Evolutionary conservation across 345 rosid species (phyloP), one percentile per base, ranked within the genome.

Genomic region (Salix arbutifolia): DNA sequence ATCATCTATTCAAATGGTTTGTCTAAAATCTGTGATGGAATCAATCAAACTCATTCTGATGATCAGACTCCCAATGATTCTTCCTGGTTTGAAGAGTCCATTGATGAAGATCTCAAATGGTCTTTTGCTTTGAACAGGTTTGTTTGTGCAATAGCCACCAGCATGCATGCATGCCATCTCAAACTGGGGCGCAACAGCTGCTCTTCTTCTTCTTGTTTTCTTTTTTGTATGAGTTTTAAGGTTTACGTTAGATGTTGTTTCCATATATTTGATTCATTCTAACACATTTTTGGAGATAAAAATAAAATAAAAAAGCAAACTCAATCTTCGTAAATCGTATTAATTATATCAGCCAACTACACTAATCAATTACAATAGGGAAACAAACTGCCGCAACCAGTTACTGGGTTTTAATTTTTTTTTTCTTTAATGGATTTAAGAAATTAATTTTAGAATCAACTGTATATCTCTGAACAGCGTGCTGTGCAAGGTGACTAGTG

Each of bases 51-150:
- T 62, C 85, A 74, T 62, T 65, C 28, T 48, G 44, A 40, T 40
- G 44, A 40, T 40, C 56, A 81, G 21, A 82, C 74, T 65, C 85
- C 74, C 69, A 82, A 75, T 28, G 85, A 87, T 2, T 81, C 87
- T 61, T 72, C 80, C 64, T 95, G 99, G 99, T 95, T 82, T 7
- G 99, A 95, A 80, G 97, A 93, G 81, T 77, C 84, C 78, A 87
- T 95, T 37, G 96, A 93, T 73, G 94, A 89, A 28, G 89, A 95
- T 84, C 96, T 95, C 84, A 93, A 91, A 72, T 95, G 99, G 99
- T 93, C 96, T 21, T 95, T 93, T 79, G 93, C 94, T 61, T 81
- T 92, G 79, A 92, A 92, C 83, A 91, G 98, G 98, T 94, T 42
- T 48, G 50, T 62, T 11, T 25, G 18, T 23, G 13, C 26, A 13